Evolutionary conservation across 2,329 filamentous ascomycete species (phyloP), one percentile per base, ranked within the genome.

Genomic region (Lanzia echinophila): DNA sequence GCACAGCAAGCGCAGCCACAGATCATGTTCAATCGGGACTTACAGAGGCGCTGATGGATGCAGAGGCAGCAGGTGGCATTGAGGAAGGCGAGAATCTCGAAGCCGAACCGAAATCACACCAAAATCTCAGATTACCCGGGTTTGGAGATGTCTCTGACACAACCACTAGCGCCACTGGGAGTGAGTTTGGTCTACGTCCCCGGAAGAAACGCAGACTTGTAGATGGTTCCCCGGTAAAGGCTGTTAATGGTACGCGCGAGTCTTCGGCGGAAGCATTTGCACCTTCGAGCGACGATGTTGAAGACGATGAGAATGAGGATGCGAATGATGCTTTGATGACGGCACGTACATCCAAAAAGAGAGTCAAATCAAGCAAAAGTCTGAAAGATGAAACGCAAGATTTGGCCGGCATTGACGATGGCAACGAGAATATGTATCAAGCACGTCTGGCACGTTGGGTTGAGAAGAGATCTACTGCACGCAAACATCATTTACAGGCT

Each of bases 371-470:
- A 4, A 33, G 51, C 15, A 65, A 64, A 43, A 46, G 54, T 12
- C 65, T 62, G 33, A 52, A 28, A 3, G 65, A 69, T 20, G 69
- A 69, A n/a, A 62, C 64, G 24, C 62, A 68, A 42, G 68, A 69
- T 54, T 57, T 68, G 15, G 49, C 57, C 33, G 58, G 63, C 53
- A 76, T 96, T 19, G 94, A 99, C 64, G 94, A 99, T 68, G 95
- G 94, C 0, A 87, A 95, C 56, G 91, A 96, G 68, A 73, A 77
- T 0, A 77, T 90, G 19, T 99, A 95, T 67, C 86, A 89, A 63
- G 74, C 75, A 43, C 82, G 94, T 41, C 69, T 99, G 3, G 77
- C 81, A 20, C 81, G 81, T 52, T 99, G 94, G 94, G 78, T 87
- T 1, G 72, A 77, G 45, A 74, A 79, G 58, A 77, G 87, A 63